phyloP scores from a whole-genome alignment of 164 flowering plant species.

The Dillenia suffruticosa region DNA sequence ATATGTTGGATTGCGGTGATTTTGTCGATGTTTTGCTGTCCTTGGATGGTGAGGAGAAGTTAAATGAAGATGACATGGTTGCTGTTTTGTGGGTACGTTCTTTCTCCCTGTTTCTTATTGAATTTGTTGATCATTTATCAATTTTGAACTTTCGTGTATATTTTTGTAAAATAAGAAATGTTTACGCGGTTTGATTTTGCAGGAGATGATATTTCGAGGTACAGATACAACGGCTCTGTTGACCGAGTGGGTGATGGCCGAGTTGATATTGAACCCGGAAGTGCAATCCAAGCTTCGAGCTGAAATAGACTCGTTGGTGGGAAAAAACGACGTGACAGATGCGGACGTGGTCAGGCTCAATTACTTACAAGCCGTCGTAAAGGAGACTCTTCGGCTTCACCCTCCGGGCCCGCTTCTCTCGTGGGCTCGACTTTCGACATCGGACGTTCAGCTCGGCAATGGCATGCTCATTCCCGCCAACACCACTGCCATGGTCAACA shows the following conservation, averaged over 20 bases:
- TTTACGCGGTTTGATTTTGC: background rate
- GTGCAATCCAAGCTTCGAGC: conserved; percentile 32
- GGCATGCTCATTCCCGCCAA: conserved; percentile 42
- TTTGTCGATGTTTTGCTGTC: conserved; percentile 63
- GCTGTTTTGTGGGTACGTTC: conserved; percentile 55
- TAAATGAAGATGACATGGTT: conserved; percentile 51
- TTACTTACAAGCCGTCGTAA: conserved; percentile 45
- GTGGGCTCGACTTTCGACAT: conserved; percentile 56
- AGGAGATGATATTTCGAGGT: conserved; percentile 75
- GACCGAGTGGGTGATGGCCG: conserved; percentile 65
- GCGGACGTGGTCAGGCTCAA: conserved; percentile 29
- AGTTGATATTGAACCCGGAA: conserved; percentile 38
- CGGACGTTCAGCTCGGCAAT: conserved; percentile 45
- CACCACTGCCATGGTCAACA: conserved; percentile 62
- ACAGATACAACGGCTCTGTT: conserved; percentile 58
- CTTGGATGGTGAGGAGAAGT: conserved; percentile 53
- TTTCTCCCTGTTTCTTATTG: conserved; percentile 2
- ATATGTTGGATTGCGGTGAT: conserved; percentile 18
- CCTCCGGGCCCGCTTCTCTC: conserved; percentile 74
- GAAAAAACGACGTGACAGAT: conserved; percentile 15
- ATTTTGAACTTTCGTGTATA: conserved; percentile 19
- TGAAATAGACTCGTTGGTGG: conserved; percentile 24
- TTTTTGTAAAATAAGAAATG: too few species aligned
- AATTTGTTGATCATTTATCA: conserved; percentile 59
- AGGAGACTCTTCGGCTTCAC: conserved; percentile 51